Conservation (phyloP, 2,329 filamentous ascomycete species). For the Zasmidium cellare region DNA sequence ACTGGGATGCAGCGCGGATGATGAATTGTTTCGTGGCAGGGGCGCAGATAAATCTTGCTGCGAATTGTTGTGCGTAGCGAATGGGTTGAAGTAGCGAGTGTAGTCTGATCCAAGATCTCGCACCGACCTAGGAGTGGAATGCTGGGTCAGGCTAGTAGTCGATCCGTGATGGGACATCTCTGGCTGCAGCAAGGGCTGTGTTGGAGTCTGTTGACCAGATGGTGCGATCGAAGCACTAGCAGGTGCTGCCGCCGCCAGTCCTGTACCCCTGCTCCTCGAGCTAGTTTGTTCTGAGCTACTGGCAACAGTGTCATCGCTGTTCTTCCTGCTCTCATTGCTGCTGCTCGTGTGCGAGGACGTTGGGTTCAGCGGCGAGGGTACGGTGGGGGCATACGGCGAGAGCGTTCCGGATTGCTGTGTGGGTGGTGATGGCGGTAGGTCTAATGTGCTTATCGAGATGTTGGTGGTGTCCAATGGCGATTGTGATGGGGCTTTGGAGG, state of each 20-base stretch:
- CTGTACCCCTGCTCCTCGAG: background rate
- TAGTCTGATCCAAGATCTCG: slow-evolving; percentile 39
- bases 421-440: slow-evolving; percentile 6
- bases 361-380: slow-evolving; percentile 23
- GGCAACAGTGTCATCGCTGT: slow-evolving; percentile 22
- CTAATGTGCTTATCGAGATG: slow-evolving; percentile 4
- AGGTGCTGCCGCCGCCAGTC: background rate
- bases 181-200: slow-evolving; percentile 16
- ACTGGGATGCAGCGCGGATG: slow-evolving; percentile 22
- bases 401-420: slow-evolving; percentile 9
- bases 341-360: slow-evolving; percentile 19
- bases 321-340: slow-evolving; percentile 14
- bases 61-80: slow-evolving; percentile 36
- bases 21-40: slow-evolving; percentile 26
- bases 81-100: slow-evolving; percentile 41
- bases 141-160: slow-evolving; percentile 27
- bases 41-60: slow-evolving; percentile 30
- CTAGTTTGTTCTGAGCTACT: slow-evolving; percentile 1
- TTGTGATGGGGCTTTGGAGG: slow-evolving; percentile 1
- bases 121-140: slow-evolving; percentile 34
- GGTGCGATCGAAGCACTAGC: background rate
- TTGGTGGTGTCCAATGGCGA: slow-evolving; percentile 4
- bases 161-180: slow-evolving; percentile 28
- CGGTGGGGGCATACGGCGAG: slow-evolving; percentile 17
- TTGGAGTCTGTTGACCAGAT: slow-evolving; percentile 7